Base-by-base conservation (phyloP, 495 filamentous ascomycete species). In the Penicillium salamii region DNA sequence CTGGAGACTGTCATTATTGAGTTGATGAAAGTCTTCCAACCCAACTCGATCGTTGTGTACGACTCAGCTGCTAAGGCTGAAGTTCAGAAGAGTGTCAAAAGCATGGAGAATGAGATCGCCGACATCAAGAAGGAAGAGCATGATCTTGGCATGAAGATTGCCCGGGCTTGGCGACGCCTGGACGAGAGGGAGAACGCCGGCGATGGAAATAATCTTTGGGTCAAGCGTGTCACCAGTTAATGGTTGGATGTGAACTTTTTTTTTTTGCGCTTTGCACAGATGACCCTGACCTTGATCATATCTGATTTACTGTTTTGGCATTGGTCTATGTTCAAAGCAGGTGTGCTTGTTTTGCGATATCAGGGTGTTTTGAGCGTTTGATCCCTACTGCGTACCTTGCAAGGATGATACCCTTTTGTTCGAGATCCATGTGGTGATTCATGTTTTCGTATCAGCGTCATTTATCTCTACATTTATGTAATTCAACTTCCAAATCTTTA, bases 101-200 rank as follows among this genome's bases (percentile, higher is more conserved):
- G 70, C 28, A 71, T 95, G n/a, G 76, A 82, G 34, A 72, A 71
- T 49, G 89, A 95, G 65, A 76, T 95, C 31, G 85, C 85, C 7
- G 89, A 95, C 43, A 81, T 96, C 19, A 79, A 82, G 69, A 76
- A 82, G 49, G 83, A 93, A 67, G 84, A 91, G 60, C 90, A 96
- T 61, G 91, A 96, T 52, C 72, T 92, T 32, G 91, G 91, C 8
- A 61, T 97, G 58, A 89, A 84, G 70, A 65, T 96, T 34, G 83
- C 92, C 60, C 69, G 90, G 40, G 88, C 89, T 5, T 91, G 84
- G 70, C 91, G 89, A 66, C 78, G 86, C 49, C 72, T 81, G 47
- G 88, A 92, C 61, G 79, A 89, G 56, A 71, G 78, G 36, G 86
- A 91, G 58, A 77, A 79, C 36, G 78, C 83, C 40, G 86, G 79